These are phyloP conservation scores for Solioccasus polychromus DNA, from an alignment of 768 basidiomycete species.

Conservation along the genomic window DNA sequence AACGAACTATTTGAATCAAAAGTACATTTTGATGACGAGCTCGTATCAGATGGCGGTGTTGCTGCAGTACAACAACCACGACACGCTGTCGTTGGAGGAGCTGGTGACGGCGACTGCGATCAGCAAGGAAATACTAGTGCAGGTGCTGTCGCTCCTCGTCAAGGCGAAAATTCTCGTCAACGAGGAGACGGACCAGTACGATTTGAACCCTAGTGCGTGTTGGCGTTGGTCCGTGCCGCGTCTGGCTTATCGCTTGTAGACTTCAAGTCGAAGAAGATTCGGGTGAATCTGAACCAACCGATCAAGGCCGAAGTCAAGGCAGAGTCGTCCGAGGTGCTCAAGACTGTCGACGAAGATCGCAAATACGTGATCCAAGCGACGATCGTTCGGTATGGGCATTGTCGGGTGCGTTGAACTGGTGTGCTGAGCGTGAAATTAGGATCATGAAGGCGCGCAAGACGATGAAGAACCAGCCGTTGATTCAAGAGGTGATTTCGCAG, in stretches of 20 bases:
- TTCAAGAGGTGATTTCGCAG: slow-evolving; percentile 88
- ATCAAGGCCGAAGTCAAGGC: slow-evolving; percentile 95
- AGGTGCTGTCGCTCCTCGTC: slow-evolving; percentile 59
- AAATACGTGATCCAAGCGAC: slow-evolving; percentile 96
- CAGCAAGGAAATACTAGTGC: slow-evolving; percentile 74
- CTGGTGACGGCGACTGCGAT: slow-evolving; percentile 77
- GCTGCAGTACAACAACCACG: slow-evolving; percentile 88
- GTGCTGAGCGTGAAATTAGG: slow-evolving; percentile 35
- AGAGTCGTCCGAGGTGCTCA: slow-evolving; percentile 84
- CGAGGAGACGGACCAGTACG: slow-evolving; percentile 86
- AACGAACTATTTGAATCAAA: slow-evolving; percentile 90
- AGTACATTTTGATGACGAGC: slow-evolving; percentile 94
- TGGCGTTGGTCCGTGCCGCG: neutral
- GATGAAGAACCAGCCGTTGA: slow-evolving; percentile 89
- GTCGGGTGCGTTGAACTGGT: neutral
- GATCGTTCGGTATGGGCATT: slow-evolving; percentile 63
- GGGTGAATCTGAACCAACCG: slow-evolving; percentile 86
- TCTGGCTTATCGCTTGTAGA: slow-evolving; percentile 38
- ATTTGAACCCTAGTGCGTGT: slow-evolving; percentile 73
- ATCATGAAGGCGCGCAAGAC: slow-evolving; percentile 96
- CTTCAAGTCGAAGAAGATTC: slow-evolving; percentile 93
- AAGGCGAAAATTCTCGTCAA: slow-evolving; percentile 90
- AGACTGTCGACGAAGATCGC: slow-evolving; percentile 94
- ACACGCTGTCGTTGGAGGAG: slow-evolving; percentile 81
- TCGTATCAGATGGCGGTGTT: slow-evolving; percentile 96